phyloP scores from a whole-genome alignment of 1,284 basidiomycete genomes.

The Ceratobasidium sp. region DNA sequence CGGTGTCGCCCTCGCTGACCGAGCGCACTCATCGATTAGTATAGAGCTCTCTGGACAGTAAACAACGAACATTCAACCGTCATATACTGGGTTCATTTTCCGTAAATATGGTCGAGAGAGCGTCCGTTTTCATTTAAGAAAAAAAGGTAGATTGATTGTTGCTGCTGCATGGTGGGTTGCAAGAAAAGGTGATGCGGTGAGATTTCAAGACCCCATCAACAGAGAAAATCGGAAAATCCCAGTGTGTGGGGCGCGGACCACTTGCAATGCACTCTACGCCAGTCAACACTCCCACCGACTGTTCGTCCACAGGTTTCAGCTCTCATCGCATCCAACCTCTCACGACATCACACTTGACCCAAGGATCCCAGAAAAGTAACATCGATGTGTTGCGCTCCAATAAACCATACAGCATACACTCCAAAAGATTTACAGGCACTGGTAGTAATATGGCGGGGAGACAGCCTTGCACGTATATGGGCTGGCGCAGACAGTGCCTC shows the following conservation, averaged over 20 bases:
- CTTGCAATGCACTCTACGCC: not conserved
- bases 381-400: not conserved
- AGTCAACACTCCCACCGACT: not conserved
- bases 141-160: too few relatives aligned
- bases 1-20: too few relatives aligned
- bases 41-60: too few relatives aligned
- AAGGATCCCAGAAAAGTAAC: not conserved
- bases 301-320: not conserved
- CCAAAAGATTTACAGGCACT: constrained; percentile 46
- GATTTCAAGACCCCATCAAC: too few relatives aligned
- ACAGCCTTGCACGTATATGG: constrained; percentile 43
- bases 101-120: too few relatives aligned
- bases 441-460: constrained; percentile 44
- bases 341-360: not conserved
- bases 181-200: too few relatives aligned
- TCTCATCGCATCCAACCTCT: not conserved
- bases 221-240: too few relatives aligned
- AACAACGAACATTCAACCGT: too few relatives aligned
- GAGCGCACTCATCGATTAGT: too few relatives aligned
- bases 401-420: not conserved
- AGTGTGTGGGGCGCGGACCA: not conserved
- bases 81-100: too few relatives aligned
- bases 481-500: constrained; percentile 46
- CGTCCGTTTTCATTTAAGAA: too few relatives aligned
- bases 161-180: too few relatives aligned